Percentiles rank a stretch among this genome's conserved stretches.
Conservation (phyloP, 208 protist species). For the Leishmania lainsoni region DNA sequence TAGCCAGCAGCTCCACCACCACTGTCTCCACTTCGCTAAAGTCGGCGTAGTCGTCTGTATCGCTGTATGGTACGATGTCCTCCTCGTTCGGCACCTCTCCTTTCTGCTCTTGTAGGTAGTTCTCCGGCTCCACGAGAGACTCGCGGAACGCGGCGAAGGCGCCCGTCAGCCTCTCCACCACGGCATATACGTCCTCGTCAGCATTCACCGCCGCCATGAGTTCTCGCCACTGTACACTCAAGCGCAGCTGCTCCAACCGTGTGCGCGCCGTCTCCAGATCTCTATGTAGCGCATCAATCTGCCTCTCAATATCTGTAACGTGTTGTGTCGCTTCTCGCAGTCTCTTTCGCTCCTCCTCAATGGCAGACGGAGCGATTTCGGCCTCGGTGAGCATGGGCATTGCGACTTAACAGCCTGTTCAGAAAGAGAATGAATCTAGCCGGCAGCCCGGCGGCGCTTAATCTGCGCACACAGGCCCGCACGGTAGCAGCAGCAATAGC, state of each 20-base stretch:
- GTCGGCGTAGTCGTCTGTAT: slow-evolving; percentile 85
- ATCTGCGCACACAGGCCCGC: not conserved
- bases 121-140: slow-evolving; percentile 48
- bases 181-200: slow-evolving; percentile 19
- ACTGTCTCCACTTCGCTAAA: slow-evolving; percentile 53
- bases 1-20: slow-evolving; percentile 53
- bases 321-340: slow-evolving; percentile 64
- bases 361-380: slow-evolving; percentile 49
- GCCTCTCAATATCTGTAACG: slow-evolving; percentile 80
- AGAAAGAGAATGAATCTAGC: not conserved
- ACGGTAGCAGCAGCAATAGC: not conserved
- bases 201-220: slow-evolving; percentile 75
- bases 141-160: slow-evolving; percentile 45
- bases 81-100: slow-evolving; percentile 15
- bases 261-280: slow-evolving; percentile 64
- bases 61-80: slow-evolving; percentile 49
- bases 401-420: not conserved
- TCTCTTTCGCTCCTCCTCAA: slow-evolving; percentile 41
- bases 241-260: slow-evolving; percentile 56
- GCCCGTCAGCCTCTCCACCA: slow-evolving; percentile 56
- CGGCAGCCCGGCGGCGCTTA: not conserved
- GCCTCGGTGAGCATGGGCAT: slow-evolving; percentile 27
- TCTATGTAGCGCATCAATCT: slow-evolving; percentile 59
- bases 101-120: slow-evolving; percentile 41
- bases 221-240: slow-evolving; percentile 81